These are phyloP conservation scores for Paramecium biaurelia DNA, from an alignment of 73 alveolate genomes.

Conservation along the genomic window DNA sequence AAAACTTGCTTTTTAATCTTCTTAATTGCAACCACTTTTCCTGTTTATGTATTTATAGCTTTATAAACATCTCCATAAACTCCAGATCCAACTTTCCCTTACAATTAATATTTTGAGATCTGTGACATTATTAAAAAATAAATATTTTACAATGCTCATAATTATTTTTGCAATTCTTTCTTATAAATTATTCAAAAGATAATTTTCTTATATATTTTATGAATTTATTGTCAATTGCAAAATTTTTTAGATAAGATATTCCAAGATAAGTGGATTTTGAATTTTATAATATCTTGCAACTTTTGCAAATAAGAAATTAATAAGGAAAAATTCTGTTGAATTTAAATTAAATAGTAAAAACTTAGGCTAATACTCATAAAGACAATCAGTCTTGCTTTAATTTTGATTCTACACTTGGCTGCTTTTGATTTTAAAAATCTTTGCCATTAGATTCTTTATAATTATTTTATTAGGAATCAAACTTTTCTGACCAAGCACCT, in stretches of 20 bases:
- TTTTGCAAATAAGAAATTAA: not conserved
- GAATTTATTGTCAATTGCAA: too few species aligned
- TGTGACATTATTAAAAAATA: not conserved
- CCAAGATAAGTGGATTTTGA: too few species aligned
- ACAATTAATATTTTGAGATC: constrained; percentile 15
- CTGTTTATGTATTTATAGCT: constrained; percentile 88
- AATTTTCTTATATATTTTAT: too few species aligned
- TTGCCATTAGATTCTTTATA: not conserved
- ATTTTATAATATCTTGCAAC: not conserved
- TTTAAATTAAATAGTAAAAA: not conserved
- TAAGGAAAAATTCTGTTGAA: not conserved
- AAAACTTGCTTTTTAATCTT: constrained; percentile 73
- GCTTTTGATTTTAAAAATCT: not conserved
- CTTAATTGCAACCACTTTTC: constrained; percentile 92
- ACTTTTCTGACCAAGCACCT: constrained; percentile 70
- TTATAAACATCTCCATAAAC: constrained; percentile 95
- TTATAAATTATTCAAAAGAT: not conserved
- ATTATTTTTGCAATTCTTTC: not conserved
- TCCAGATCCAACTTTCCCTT: constrained; percentile 87
- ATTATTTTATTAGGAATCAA: not conserved
- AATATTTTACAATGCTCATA: not conserved
- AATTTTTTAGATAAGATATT: too few species aligned
- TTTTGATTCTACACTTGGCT: not conserved
- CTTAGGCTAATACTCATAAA: not conserved
- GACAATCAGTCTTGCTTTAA: not conserved